Base-by-base conservation (phyloP, 2,329 filamentous ascomycete genomes). In the Falciphora oryzae region DNA sequence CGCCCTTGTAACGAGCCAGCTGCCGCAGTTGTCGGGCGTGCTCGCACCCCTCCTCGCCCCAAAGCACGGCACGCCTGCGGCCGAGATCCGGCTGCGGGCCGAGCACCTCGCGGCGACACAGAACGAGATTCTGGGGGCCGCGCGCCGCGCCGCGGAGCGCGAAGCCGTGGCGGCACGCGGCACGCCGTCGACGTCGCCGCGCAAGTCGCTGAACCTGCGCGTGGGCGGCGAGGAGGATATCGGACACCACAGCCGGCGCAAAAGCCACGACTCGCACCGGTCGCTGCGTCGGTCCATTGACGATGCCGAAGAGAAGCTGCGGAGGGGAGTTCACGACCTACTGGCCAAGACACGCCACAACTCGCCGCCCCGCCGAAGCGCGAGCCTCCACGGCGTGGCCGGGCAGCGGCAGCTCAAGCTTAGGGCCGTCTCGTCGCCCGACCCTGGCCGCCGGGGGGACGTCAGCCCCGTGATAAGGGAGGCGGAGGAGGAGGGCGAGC, bases 1-100 rank as follows among this genome's bases (percentile, higher is more conserved):
- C 58, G 91, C 92, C 5, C 84, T 97, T 72, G 85, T 98, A 56
- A 87, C 92, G 2, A 87, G 85, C 0, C 86, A 89, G 65, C 82
- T 96, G 0, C 91, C 92, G 0, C 80, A 86, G 0, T 76, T 89
- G 50, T 74, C 79, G 14, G 75, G 80, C 0, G 85, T 96, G 32
- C 75, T 92, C 29, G 74, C 80, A 1, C 76, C 83, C 1, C 92
- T 95, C 69, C 72, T 77, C 10, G 73, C 77, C 0, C 83, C 86
- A 0, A 68, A 76, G 3, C 70, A 74, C n/a, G 85, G 82, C 56
- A 87, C 87, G 0, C 76, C 86, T 5, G 83, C 87, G 0, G 83
- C 87, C 18, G 89, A 92, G 70, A 90, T 96, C 61, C 80, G 89
- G 2, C 78, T 89, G 0, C 85, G 88, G 59, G 92, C 93, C 0